Base-by-base conservation (phyloP, 169 alveolate genomes). In the Plasmodium yoelii region DNA sequence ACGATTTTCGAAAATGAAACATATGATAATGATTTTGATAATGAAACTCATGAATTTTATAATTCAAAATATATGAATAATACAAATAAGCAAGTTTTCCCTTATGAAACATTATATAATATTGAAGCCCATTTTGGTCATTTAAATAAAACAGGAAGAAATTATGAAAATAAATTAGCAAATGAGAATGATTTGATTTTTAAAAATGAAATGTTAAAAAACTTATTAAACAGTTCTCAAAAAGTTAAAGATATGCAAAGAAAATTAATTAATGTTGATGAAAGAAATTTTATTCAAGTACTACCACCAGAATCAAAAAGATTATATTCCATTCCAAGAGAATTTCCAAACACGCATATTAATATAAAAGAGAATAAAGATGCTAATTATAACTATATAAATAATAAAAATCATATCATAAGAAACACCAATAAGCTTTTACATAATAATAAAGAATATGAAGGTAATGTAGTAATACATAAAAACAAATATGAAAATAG, bases 231-330 rank as follows among this genome's bases (percentile, higher is more conserved):
- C 5, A 77, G 77, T 51, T 77, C 88, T 68, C 88, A 77, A 19
- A 34, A 77, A 5, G 59, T 77, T 26, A 77, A 77, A 69, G 88
- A 77, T n/a, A 77, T 77, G 88, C 88, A 77, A 64, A 77, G 75
- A 59, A 68, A 77, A 42, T 42, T 77, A n/a, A 63, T 77, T 46
- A 60, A 77, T 34, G 88, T 77, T 67, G 88, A 77, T 51, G 68
- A 10, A n/a, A 51, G 57, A 4, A 69, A 77, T 56, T 77, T 77
- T 44, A 46, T 64, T n/a, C 88, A 74, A 28, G 75, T 63, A 24
- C 28, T 22, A 24, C 67, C 74, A 13, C 75, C 88, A 24, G 59
- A 77, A 47, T 34, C 46, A 26, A 64, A 51, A 15, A 65, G 59
- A 12, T 22, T 68, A n/a, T 77, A 77, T 28, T 77, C 88, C 19